Evolutionary conservation across 2,329 filamentous ascomycete species (phyloP), one percentile per base, ranked within the genome.

Genomic region (Epichloe coenophiala): DNA sequence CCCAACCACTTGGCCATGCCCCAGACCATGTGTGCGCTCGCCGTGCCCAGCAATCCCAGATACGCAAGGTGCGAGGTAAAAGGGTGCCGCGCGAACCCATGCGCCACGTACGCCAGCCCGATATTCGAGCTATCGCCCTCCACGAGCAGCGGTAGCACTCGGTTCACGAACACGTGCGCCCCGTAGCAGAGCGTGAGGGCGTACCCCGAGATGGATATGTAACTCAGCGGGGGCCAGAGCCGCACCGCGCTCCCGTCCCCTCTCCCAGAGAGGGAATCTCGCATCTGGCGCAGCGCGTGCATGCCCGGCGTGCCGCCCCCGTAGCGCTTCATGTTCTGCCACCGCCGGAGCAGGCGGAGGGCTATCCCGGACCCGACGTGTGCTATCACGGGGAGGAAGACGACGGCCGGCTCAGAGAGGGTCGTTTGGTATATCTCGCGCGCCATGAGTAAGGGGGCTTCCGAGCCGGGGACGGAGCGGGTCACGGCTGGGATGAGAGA

Each of bases 401-500:
- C 79, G 54, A 97, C 75, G 19, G 94, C 70, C 3, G 88, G 87
- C 63, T 96, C 90, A 47, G 85, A 75, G 15, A 87, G 71, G 2
- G 84, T 76, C 1, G 88, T 90, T 67, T 96, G 91, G 71, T 97
- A 97, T 65, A 93, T 82, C 46, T 94, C 90, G 54, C 91, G 81
- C 31, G 89, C 90, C 65, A 95, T 86, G 56, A 97, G 83, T 46
- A 97, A 81, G 67, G 89, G 95, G 47, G 81, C 82, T 63, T 96
- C 90, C 53, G 86, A 86, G 48, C 81, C 77, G 8, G 83, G 71
- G 5, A 93, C 78, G 44, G 85, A 88, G 51, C 75, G 78, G 40
- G 86, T 88, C 47, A 83, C 59, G 38, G 93, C 78, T 0, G 88
- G 89, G 56, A 94, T 83, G 42, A 95, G 65, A 7, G 87, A 87